These are phyloP conservation scores for Paecilomyces variotii DNA, from an alignment of 2,329 filamentous ascomycete genomes.

Conservation along the genomic window DNA sequence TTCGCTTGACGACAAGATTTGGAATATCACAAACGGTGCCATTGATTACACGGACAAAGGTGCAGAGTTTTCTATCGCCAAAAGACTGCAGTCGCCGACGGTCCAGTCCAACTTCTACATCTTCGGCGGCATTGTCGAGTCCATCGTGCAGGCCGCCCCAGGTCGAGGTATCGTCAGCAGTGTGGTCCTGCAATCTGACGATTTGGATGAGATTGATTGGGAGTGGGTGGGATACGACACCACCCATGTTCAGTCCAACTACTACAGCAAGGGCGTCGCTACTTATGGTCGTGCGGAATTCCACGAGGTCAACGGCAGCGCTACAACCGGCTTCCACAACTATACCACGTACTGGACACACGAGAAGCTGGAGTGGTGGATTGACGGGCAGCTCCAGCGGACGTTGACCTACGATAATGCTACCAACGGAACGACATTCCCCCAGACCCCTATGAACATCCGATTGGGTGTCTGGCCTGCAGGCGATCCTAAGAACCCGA, in stretches of 20 bases:
- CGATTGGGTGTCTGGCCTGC: slow-evolving; percentile 64
- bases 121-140: slow-evolving; percentile 74
- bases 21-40: slow-evolving; percentile 60
- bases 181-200: slow-evolving; percentile 75
- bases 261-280: slow-evolving; percentile 87
- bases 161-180: slow-evolving; percentile 72
- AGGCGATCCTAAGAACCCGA: slow-evolving; percentile 36
- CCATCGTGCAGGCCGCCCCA: slow-evolving; percentile 66
- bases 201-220: slow-evolving; percentile 82
- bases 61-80: slow-evolving; percentile 62
- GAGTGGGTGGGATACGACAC: slow-evolving; percentile 35
- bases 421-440: slow-evolving; percentile 51
- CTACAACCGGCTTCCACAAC: slow-evolving; percentile 36
- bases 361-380: slow-evolving; percentile 56
- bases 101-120: slow-evolving; percentile 75
- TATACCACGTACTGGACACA: slow-evolving; percentile 58
- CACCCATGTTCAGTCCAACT: slow-evolving; percentile 65
- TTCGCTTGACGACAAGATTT: slow-evolving; percentile 48
- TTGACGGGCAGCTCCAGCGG: slow-evolving; percentile 55
- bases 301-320: slow-evolving; percentile 57
- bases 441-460: slow-evolving; percentile 66
- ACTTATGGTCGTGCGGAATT: slow-evolving; percentile 75
- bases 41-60: slow-evolving; percentile 57
- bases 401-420: slow-evolving; percentile 53
- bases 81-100: slow-evolving; percentile 68